Evolutionary conservation across 768 basidiomycete species (phyloP).

Genomic region (Ramaria rubella): DNA sequence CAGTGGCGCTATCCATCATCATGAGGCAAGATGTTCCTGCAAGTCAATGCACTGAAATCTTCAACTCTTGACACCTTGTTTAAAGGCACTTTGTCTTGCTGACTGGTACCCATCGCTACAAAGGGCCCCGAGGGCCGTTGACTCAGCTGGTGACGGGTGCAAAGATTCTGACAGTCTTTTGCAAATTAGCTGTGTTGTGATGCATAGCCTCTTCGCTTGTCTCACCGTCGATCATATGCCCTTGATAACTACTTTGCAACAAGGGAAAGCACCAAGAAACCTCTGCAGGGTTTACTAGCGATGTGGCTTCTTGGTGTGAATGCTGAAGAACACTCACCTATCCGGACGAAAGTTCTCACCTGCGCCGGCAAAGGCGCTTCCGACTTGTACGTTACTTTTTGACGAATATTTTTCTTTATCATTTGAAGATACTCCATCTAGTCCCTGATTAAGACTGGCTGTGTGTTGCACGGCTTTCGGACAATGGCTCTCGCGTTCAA

Average conservation of each 20-base stretch:
- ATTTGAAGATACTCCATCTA: not conserved
- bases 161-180: not conserved
- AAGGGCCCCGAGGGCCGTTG: too few species aligned
- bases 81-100: too few species aligned
- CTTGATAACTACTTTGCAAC: not conserved
- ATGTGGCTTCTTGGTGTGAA: not conserved
- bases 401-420: not conserved
- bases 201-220: not conserved
- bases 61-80: too few species aligned
- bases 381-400: not conserved
- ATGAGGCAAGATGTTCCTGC: too few species aligned
- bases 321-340: not conserved
- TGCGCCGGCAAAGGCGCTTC: not conserved
- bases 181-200: not conserved
- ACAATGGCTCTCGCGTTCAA: not conserved
- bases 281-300: too few species aligned
- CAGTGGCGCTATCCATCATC: too few species aligned
- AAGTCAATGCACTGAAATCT: too few species aligned
- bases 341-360: too few species aligned
- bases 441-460: not conserved
- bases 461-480: not conserved
- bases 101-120: too few species aligned
- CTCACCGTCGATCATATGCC: not conserved
- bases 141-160: too few species aligned
- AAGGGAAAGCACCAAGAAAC: not conserved